Base-by-base conservation (phyloP, 225 moss, liverwort and hornwort species). In the Rhytidiadelphus loreus region DNA sequence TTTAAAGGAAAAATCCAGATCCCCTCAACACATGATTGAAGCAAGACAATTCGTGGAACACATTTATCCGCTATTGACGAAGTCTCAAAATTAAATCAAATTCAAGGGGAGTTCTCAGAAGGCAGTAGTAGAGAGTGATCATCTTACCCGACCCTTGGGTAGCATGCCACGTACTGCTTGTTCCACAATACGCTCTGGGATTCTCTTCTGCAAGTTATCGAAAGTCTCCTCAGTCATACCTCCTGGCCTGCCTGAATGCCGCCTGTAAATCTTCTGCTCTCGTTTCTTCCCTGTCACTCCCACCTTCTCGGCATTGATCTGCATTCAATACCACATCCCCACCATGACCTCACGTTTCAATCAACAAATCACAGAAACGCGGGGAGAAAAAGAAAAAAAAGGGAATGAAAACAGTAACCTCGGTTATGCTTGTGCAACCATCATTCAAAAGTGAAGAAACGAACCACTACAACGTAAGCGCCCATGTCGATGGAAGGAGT, bases 241-340 rank as follows among this genome's bases (percentile, higher is more conserved):
- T 87, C 95, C 95, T 17, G 94, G 96, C 85, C 91, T 93, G 73
- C 94, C 95, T 29, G 93, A 97, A 89, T 97, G 96, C 89, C 93
- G 88, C 87, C 94, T 89, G 90, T 94, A 97, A 39, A 97, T 61
- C 93, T 96, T 97, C 88, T 95, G 15, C 41, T 70, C 70, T 15
- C 24, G 25, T 41, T 70, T 70, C 41, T 70, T 70, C 70, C 70
- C 15, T 15, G 69, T 70, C 70, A 96, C 95, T 87, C 90, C 97
- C n/a, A 96, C 97, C 86, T 96, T 96, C 93, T 97, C 94, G 28
- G 95, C 96, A 89, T 96, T 96, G 56, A 97, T 90, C 94, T 97
- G 91, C 94, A 59, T 82, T 46, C 60, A 78, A 77, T 39, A 29
- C 39, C 80, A 82, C 77, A 72, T 83, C 32, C n/a, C 19, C 32